A percentile compares a stretch with the other conserved stretches of the same genome.
Evolutionary conservation across 2,329 filamentous ascomycete genomes (phyloP).

Genomic region (Scytalidium sp.): DNA sequence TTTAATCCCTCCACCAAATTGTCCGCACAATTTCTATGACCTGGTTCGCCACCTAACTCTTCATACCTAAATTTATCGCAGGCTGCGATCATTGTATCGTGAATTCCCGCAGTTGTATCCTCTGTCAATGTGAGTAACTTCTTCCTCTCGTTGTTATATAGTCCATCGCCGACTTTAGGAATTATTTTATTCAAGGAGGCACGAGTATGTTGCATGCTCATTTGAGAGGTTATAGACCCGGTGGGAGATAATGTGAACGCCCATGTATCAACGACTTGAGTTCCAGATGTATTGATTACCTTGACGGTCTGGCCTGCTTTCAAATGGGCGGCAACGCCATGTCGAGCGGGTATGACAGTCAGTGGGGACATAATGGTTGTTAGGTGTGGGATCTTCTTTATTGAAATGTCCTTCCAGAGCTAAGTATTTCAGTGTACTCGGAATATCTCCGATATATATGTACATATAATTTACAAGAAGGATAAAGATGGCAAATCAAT

Average conservation of each 20-base stretch:
- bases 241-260: constrained; percentile 15
- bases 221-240: constrained; percentile 11
- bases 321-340: constrained; percentile 14
- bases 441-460: no score
- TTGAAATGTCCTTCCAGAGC: no score
- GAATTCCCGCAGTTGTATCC: constrained; percentile 16
- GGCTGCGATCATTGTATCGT: constrained; percentile 21
- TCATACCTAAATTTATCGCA: constrained; percentile 18
- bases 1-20: constrained; percentile 19
- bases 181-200: constrained; percentile 15
- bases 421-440: no score
- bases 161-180: constrained; percentile 15
- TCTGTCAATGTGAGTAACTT: constrained; percentile 15
- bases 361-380: constrained; percentile 3
- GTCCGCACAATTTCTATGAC: constrained; percentile 20
- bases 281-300: constrained; percentile 18
- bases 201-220: constrained; percentile 19
- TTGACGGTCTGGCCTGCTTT: constrained; percentile 16
- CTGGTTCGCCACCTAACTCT: constrained; percentile 15
- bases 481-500: neutral
- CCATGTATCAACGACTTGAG: constrained; percentile 21
- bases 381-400: no score
- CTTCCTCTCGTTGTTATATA: constrained; percentile 16
- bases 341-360: constrained; percentile 15
- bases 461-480: neutral